These are phyloP conservation scores for Thermothelomyces thermophilus DNA, from an alignment of 2,329 filamentous ascomycete species.

Conservation along the genomic window DNA sequence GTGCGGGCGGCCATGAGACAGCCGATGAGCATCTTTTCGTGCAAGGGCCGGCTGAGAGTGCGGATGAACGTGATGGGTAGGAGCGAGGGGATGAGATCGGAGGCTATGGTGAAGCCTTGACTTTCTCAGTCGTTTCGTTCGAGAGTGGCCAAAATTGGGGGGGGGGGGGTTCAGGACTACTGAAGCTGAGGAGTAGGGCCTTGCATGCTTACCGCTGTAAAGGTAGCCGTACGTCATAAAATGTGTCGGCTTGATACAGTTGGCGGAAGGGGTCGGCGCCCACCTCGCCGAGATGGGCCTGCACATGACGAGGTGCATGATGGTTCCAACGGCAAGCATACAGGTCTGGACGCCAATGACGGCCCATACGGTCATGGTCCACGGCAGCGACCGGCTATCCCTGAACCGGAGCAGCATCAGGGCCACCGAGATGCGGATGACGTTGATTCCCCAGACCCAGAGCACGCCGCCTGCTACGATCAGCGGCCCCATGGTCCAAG, in stretches of 20 bases:
- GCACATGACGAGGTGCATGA: constrained; percentile 8
- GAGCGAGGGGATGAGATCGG: constrained; percentile 5
- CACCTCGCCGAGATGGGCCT: constrained; percentile 6
- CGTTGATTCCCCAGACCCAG: constrained; percentile 6
- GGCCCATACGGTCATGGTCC: neutral
- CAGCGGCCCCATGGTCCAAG: constrained; percentile 4
- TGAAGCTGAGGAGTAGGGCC: no score
- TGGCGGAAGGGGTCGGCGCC: neutral
- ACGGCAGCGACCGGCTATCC: neutral
- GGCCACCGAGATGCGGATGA: constrained; percentile 5
- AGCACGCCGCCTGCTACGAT: constrained; percentile 7
- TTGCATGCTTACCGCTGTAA: constrained; percentile 5
- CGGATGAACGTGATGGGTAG: constrained; percentile 8
- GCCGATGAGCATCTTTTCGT: neutral
- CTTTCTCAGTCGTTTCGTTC: no score
- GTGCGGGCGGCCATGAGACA: constrained; percentile 4
- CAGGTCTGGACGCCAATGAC: constrained; percentile 1
- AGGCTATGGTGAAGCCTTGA: constrained; percentile 4
- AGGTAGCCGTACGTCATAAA: constrained; percentile 4
- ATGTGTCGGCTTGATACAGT: neutral
- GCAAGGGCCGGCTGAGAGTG: neutral
- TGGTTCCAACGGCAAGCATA: constrained; percentile 4
- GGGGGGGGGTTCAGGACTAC: no score
- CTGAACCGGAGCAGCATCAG: constrained; percentile 2
- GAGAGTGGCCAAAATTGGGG: no score